Conservation (phyloP, 768 basidiomycete genomes). For the Omphalotus guepiniiformis region DNA sequence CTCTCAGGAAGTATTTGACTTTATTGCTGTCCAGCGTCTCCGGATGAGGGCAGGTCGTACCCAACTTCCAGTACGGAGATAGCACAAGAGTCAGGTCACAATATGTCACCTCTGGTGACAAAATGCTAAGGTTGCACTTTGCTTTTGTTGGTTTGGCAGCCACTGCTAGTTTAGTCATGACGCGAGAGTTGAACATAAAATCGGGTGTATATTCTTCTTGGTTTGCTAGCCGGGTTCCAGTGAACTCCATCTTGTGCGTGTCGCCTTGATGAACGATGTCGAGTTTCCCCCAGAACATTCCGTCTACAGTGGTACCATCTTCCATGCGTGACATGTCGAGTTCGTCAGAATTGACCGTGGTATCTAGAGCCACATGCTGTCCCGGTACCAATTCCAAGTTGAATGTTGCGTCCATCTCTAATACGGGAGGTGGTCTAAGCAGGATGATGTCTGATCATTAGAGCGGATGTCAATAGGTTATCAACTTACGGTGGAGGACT, state of each 20-base stretch:
- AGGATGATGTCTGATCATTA: background rate
- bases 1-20: slow-evolving; percentile 79
- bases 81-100: slow-evolving; percentile 75
- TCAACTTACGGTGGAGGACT: slow-evolving; percentile 48
- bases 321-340: slow-evolving; percentile 91
- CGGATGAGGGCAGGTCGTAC: slow-evolving; percentile 74
- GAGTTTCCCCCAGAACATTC: slow-evolving; percentile 85
- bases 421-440: slow-evolving; percentile 58
- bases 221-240: slow-evolving; percentile 66
- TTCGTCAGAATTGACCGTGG: slow-evolving; percentile 74
- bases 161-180: slow-evolving; percentile 71
- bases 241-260: slow-evolving; percentile 78
- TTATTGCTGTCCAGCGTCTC: slow-evolving; percentile 65
- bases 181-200: slow-evolving; percentile 70
- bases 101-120: slow-evolving; percentile 71
- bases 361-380: slow-evolving; percentile 76
- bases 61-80: slow-evolving; percentile 70
- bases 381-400: slow-evolving; percentile 77
- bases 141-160: slow-evolving; percentile 73
- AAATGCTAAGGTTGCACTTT: slow-evolving; percentile 70
- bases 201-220: slow-evolving; percentile 62
- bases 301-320: slow-evolving; percentile 82
- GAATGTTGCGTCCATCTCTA: slow-evolving; percentile 86
- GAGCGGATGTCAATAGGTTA: slow-evolving; percentile 13
- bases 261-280: slow-evolving; percentile 77